Base-by-base conservation (phyloP, 139 green algal genomes). In the Spirogloea muscicola region DNA sequence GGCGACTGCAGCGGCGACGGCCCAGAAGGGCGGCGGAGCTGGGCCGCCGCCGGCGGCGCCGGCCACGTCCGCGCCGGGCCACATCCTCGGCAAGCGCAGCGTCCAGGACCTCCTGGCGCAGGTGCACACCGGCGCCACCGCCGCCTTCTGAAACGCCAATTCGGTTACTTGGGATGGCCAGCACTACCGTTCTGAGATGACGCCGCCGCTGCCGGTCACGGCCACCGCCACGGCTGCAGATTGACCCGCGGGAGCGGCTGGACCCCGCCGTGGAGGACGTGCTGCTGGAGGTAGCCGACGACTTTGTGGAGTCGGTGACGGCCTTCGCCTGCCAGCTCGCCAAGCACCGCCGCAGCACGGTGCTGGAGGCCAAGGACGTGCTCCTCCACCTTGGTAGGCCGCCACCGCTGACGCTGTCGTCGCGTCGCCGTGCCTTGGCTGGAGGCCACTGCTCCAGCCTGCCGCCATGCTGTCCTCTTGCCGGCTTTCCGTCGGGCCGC, bases 331-430 rank as follows among this genome's bases (percentile, higher is more conserved):
- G 76, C 10, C 21, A 39, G 58, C 59, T 83, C 27, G 76, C 76
- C 16, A 29, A 33, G 58, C 76, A 83, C 64, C 68, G 76, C n/a
- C 61, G 64, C 1, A 67, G 52, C 31, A 33, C 63, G 21, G 61
- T 82, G 18, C 59, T 83, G 31, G 76, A 83, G 61, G 70, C 76
- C 2, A 83, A 83, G 40, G 76, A 83, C 55, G 33, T 83, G n/a
- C 70, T 76, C 6, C 70, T 83, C 21, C 76, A 83, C 38, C 58
- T 83, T 6, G 69, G 69, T 77, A 6, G 27, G 69, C 40, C 29
- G 21, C 21, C 21, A 21, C 33, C 25, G 21, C 25, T 33, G 31
- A 29, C 13, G 13, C 33, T 29, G 1, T 66, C 58, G 31, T 13
- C 58, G 31, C 49, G 13, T 25, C 34, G 49, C 49, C 10, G 10